Evolutionary conservation across 306 rosid species (phyloP).

Genomic region (Carpinus fangiana): DNA sequence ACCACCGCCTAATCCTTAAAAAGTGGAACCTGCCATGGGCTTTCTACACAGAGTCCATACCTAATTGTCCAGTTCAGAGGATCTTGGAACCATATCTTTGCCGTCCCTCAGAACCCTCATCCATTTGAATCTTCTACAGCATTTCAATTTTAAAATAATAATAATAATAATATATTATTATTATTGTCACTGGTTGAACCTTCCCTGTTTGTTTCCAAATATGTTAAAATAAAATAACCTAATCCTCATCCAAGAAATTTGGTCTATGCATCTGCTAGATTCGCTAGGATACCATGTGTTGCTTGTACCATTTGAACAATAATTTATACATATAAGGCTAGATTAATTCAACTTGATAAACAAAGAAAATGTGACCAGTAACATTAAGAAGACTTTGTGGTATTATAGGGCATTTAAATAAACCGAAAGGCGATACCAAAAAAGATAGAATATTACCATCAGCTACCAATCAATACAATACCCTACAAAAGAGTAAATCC

Average conservation of each 20-base stretch:
- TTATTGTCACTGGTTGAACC: background rate
- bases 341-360: background rate
- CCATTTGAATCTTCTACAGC: background rate
- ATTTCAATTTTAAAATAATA: background rate
- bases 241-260: too few relatives aligned
- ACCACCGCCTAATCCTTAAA: background rate
- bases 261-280: background rate
- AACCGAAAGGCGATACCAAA: background rate
- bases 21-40: background rate
- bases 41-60: background rate
- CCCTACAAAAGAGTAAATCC: background rate
- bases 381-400: too few relatives aligned
- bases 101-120: background rate
- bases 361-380: too few relatives aligned
- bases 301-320: background rate
- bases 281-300: background rate
- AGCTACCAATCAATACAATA: conserved; percentile 28
- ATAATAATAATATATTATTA: background rate
- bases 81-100: background rate
- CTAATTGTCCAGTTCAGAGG: background rate
- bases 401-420: background rate
- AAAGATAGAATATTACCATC: background rate
- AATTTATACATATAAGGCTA: background rate
- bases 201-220: background rate
- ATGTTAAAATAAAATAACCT: too few relatives aligned